Evolutionary conservation across 768 basidiomycete genomes (phyloP), one percentile per base, ranked within the genome.

Genomic region (Russula vinacea): DNA sequence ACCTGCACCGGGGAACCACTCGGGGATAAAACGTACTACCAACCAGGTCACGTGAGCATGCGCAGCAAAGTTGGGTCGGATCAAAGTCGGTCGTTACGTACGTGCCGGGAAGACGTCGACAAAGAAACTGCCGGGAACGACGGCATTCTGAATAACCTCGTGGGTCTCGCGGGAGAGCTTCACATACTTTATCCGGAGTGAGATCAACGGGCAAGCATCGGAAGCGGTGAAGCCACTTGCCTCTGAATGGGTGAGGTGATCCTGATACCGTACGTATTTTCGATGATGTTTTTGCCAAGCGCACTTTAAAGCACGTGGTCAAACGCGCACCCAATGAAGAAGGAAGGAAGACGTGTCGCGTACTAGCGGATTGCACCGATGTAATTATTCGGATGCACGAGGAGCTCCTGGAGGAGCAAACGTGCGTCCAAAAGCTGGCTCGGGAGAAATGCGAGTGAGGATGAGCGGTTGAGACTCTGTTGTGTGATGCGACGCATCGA

Each of bases 1-100:
- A 14, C 68, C 65, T 1, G 68, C 68, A 14, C 68, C 68, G 2
- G 68, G 68, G 66, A 67, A 63, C 68, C 68, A 68, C 1, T 66
- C 60, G 0, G 68, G 68, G 17, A 68, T 33, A 26, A 60, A 68
- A 7, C 66, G 65, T 35, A 68, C 67, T 68, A 17, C 3, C 16
- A 11, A 17, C 3, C 16, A 11, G 7, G 32, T 55, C 67, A 62
- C 67, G 59, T 60, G 59, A 60, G 54, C 32, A 42, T 14, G 14
- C 11, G 26, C n/a, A 26, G 22, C 5, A 17, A 29, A 29, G 29
- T 29, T 5, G 5, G 14, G 13, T 7, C 0, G 19, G 2, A 26
- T 45, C 29, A 22, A 5, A 14, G 9, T 29, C 29, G 2, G 13
- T 22, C 8, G 57, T 53, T 29, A 64, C 66, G 58, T 49, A 67